phyloP scores from a whole-genome alignment of 2,329 filamentous ascomycete genomes.

The Paecilomyces sp. region DNA sequence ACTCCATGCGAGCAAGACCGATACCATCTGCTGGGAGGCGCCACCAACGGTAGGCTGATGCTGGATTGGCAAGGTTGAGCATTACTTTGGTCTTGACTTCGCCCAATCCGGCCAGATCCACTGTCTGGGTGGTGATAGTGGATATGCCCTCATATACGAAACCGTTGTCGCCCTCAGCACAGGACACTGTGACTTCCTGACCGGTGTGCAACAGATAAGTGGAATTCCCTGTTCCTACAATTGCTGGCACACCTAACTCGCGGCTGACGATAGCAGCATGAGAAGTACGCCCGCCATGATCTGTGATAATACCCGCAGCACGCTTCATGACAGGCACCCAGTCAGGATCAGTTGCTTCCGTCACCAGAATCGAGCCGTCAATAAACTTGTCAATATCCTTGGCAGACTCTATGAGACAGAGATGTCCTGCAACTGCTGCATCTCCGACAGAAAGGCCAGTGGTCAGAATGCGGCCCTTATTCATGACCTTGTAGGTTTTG shows the following conservation, averaged over 20 bases:
- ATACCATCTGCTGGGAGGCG: constrained; percentile 32
- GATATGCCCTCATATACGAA: constrained; percentile 31
- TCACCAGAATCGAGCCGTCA: constrained; percentile 28
- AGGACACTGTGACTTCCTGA: constrained; percentile 33
- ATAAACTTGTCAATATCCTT: constrained; percentile 26
- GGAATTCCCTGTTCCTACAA: constrained; percentile 30
- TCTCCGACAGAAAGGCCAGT: constrained; percentile 27
- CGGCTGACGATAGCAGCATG: constrained; percentile 37
- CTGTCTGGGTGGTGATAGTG: constrained; percentile 23
- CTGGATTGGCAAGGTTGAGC: constrained; percentile 33
- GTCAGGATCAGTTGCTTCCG: constrained; percentile 29
- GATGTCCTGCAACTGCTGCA: constrained; percentile 23
- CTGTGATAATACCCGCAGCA: constrained; percentile 29
- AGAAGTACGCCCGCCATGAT: constrained; percentile 24
- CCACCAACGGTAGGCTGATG: constrained; percentile 34
- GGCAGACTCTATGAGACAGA: constrained; percentile 25
- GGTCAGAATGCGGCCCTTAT: constrained; percentile 19
- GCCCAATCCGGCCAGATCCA: constrained; percentile 20
- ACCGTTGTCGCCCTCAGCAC: constrained; percentile 30
- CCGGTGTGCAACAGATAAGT: constrained; percentile 30
- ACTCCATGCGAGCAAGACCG: constrained; percentile 36
- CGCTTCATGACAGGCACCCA: constrained; percentile 35
- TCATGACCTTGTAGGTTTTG: constrained; percentile 25
- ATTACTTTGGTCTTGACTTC: constrained; percentile 24
- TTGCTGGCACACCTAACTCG: constrained; percentile 30